phyloP scores from a whole-genome alignment of 148 eudicot genomes.

The Rhododendron ovatum region DNA sequence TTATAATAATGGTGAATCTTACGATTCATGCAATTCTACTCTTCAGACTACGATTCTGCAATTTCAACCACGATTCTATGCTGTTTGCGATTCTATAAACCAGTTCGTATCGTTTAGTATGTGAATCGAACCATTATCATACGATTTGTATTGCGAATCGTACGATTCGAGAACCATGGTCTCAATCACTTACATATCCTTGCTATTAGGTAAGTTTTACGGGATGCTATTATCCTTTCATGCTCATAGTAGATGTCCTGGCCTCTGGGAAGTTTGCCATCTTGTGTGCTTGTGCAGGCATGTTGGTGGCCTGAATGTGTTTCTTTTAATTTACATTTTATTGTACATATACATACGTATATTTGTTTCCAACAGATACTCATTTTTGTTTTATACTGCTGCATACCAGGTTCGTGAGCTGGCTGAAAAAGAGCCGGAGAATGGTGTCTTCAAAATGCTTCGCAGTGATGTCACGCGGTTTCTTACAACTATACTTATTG shows the following conservation, averaged over 20 bases:
- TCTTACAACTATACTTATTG: slow-evolving; percentile 92
- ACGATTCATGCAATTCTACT: too few relatives aligned
- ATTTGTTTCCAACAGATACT: not conserved
- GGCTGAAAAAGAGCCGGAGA: slow-evolving; percentile 92
- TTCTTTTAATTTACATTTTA: not conserved
- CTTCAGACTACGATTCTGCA: too few relatives aligned
- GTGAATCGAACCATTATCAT: too few relatives aligned
- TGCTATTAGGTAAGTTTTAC: not conserved
- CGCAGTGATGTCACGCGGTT: slow-evolving; percentile 91
- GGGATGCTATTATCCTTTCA: not conserved
- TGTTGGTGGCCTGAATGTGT: not conserved
- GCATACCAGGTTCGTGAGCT: slow-evolving; percentile 74
- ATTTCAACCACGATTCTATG: too few relatives aligned
- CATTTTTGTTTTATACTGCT: not conserved
- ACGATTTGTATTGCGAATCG: too few relatives aligned
- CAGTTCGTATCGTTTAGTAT: too few relatives aligned
- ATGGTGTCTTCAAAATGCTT: slow-evolving; percentile 89
- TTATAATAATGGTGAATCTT: not conserved
- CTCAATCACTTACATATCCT: not conserved
- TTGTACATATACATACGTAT: not conserved
- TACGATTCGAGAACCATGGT: not conserved
- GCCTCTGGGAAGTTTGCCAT: not conserved
- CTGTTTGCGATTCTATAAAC: too few relatives aligned
- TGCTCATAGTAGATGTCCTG: not conserved
- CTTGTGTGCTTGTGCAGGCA: not conserved